Evolutionary conservation across 2,329 filamentous ascomycete genomes (phyloP), one percentile per base, ranked within the genome.

Genomic region (Colletotrichum cordylinicola): DNA sequence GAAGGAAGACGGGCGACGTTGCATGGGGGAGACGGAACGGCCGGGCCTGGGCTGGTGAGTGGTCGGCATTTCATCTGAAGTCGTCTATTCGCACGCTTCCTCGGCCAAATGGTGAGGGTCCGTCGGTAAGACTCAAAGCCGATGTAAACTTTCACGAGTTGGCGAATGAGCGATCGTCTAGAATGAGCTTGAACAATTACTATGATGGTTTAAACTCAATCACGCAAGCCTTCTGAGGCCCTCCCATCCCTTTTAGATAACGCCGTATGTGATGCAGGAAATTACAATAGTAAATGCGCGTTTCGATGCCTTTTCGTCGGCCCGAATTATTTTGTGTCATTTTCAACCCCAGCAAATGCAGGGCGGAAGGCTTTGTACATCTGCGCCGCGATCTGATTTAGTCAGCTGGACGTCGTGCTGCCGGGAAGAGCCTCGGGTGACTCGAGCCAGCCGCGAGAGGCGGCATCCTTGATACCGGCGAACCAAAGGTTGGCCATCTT

Each of bases 401-500:
- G 73, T 75, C 73, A 75, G 9, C 21, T 35, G 16, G 43, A 39
- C 15, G 15, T 31, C n/a, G n/a, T 29, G 43, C 37, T 60, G 10
- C 27, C 60, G 2, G 77, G 77, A 27, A 78, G 71, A n/a, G 67
- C 48, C 56, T 77, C 67, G 1, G 80, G 80, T 6, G 67, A 55
- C 61, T 79, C 70, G 12, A 82, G 69, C 71, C 81, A 77, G 4
- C 81, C 80, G 52, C 79, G 78, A 18, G 67, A 24, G 6, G 79
- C 78, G 9, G 82, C 82, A 43, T 81, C 78, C 68, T 78, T 75
- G 65, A 85, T 80, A 27, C 81, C 79, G 1, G 61, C 71, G 68
- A 81, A 81, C 84, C 84, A 87, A 9, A 85, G 75, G 24, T 79
- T 79, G 37, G 85, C 86, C 85, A 88, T 87, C 80, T 86, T 86